Base-by-base conservation (phyloP, 2,329 filamentous ascomycete genomes). In the Colletotrichum gloeosporioides region DNA sequence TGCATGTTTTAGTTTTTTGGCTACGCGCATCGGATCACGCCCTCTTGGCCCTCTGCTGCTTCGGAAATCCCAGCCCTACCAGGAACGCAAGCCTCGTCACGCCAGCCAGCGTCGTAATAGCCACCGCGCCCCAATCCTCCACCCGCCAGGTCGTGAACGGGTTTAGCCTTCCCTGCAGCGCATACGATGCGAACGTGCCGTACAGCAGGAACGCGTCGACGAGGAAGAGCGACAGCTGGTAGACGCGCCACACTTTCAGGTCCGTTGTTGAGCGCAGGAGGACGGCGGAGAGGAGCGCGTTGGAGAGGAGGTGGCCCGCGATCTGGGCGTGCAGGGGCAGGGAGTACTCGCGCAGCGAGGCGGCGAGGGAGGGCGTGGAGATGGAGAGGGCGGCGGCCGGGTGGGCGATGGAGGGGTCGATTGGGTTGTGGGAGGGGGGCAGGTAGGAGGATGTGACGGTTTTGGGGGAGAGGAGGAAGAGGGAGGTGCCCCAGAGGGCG, bases 241-340 rank as follows among this genome's bases (percentile, higher is more conserved):
- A 76, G 12, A 59, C 5, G 22, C 63, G 29, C 73, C 69, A 76
- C 15, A 76, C 22, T 0, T 4, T 7, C 2, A 57, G 3, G n/a
- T 62, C 15, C 6, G 39, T 25, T 0, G 69, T 61, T 6, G 49
- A 13, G 27, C 73, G 73, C 4, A 67, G 69, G 3, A 76, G 69
- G 62, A 73, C 16, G 29, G n/a, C 8, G 34, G 69, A 76, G 22
- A 76, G 31, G 25, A 75, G 25, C 22, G 63, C 55, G 62, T 63
- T 68, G 55, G 73, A 71, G 62, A 76, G 29, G 18, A 73, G 62
- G 39, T 68, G 62, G 5, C 69, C 69, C 2, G 36, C 69, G 9
- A 76, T 73, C 32, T 76, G 69, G 29, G 53, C 34, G 62, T 73
- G 55, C 8, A 76, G 69, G 16, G 69, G 73, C n/a, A 72, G 53